phyloP scores from a whole-genome alignment of 352 stramenopile species.

The Phytopythium mirpurense region DNA sequence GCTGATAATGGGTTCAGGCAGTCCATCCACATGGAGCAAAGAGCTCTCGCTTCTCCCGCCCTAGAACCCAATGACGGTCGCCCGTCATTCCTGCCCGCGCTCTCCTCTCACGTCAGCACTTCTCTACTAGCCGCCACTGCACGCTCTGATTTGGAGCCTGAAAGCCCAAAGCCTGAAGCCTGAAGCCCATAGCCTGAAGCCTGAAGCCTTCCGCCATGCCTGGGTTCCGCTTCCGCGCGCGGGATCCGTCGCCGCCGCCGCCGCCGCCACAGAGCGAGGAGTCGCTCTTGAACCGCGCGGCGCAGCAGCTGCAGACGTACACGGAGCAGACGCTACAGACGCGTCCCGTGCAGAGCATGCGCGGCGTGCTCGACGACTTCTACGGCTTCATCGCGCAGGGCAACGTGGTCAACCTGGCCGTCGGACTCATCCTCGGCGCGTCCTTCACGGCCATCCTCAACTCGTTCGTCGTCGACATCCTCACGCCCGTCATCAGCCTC shows the following conservation, averaged over 20 bases:
- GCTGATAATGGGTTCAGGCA: too few species aligned
- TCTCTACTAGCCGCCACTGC: too few species aligned
- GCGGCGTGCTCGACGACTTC: constrained; percentile 44
- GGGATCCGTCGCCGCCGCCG: constrained; percentile 10
- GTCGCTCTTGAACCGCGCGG: constrained; percentile 16
- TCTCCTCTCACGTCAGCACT: too few species aligned
- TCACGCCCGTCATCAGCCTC: constrained; percentile 60
- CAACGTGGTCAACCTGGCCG: constrained; percentile 68
- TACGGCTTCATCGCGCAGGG: constrained; percentile 72
- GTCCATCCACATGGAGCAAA: too few species aligned
- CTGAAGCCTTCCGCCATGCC: constrained; percentile 4
- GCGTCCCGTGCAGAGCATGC: constrained; percentile 28
- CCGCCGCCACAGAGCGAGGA: constrained; percentile 15
- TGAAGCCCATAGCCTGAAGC: too few species aligned
- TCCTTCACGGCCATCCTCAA: constrained; percentile 67
- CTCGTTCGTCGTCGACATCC: constrained; percentile 64
- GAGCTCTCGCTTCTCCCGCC: too few species aligned
- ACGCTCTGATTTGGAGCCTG: too few species aligned
- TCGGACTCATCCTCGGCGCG: constrained; percentile 62
- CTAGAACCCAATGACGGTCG: too few species aligned
- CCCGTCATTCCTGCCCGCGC: too few species aligned
- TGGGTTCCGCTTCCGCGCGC: constrained; percentile 1
- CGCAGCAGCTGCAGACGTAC: constrained; percentile 14
- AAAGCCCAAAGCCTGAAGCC: too few species aligned
- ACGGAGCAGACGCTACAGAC: background rate